phyloP scores from a whole-genome alignment of 148 eudicot genomes.

The Silene latifolia region DNA sequence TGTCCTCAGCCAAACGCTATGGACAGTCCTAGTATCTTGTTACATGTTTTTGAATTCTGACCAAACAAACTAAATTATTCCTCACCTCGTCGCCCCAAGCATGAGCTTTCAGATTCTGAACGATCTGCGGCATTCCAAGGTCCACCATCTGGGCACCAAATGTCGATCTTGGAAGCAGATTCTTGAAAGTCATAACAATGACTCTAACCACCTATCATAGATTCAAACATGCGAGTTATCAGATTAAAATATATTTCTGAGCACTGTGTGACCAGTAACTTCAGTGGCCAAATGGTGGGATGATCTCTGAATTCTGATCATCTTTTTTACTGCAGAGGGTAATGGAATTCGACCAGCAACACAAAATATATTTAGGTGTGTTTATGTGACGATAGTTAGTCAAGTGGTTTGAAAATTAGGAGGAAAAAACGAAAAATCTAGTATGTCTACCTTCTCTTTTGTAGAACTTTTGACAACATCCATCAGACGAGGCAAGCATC shows the following conservation, averaged over 20 bases:
- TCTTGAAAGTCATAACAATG: conserved; percentile 71
- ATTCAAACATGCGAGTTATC: conserved; percentile 11
- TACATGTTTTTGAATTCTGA: neutral
- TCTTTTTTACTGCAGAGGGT: neutral
- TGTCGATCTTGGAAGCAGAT: conserved; percentile 74
- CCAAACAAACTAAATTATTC: neutral
- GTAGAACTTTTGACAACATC: conserved; percentile 93
- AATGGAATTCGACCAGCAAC: neutral
- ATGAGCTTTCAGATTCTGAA: conserved; percentile 87
- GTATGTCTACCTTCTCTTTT: conserved; percentile 70
- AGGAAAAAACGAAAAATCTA: no score
- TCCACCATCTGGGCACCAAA: conserved; percentile 94
- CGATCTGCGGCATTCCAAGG: conserved; percentile 71
- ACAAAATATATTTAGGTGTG: neutral
- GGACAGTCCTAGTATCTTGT: neutral
- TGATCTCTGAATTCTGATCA: neutral
- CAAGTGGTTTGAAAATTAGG: no score
- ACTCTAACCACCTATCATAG: conserved; percentile 73
- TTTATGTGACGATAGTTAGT: neutral
- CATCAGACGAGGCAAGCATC: conserved; percentile 63
- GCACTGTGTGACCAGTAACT: neutral
- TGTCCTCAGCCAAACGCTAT: neutral
- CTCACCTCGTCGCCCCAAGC: conserved; percentile 99
- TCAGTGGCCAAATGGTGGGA: neutral
- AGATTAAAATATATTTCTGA: neutral